A percentile compares a stretch with the other conserved stretches of the same genome.
phyloP scores from a whole-genome alignment of 192 early-diverging fungal species.

The Dissophora globulifera region DNA sequence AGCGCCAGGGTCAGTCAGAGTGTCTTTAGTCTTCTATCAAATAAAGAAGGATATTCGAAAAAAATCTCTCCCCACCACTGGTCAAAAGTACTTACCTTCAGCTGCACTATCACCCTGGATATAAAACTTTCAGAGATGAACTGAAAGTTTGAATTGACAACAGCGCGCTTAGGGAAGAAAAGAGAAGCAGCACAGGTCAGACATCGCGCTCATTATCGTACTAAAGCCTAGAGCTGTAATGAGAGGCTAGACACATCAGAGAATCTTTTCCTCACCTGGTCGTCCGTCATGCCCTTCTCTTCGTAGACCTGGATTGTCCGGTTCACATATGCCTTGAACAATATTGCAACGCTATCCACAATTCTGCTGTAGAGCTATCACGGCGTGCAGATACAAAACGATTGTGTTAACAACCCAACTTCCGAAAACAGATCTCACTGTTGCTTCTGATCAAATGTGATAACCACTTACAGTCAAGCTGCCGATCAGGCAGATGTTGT shows the following conservation, averaged over 20 bases:
- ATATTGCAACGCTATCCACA: conserved; percentile 67
- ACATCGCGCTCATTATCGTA: too few species aligned
- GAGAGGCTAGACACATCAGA: too few species aligned
- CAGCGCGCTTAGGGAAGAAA: conserved; percentile 18
- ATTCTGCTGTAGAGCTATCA: conserved; percentile 76
- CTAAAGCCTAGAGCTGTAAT: too few species aligned
- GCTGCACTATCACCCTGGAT: conserved; percentile 50
- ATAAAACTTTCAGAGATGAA: conserved; percentile 54
- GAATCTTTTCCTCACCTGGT: conserved; percentile 20
- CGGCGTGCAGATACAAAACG: neutral
- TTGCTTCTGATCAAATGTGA: too few species aligned
- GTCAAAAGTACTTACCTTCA: conserved; percentile 13
- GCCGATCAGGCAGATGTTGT: conserved; percentile 76
- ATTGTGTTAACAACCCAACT: too few species aligned
- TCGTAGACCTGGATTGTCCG: conserved; percentile 61
- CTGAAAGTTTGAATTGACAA: conserved; percentile 54
- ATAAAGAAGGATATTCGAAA: too few species aligned
- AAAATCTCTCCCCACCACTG: neutral
- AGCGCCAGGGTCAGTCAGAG: conserved; percentile 61
- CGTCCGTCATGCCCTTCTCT: conserved; percentile 45
- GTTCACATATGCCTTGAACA: conserved; percentile 73
- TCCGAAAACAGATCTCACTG: neutral
- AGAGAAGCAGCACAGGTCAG: neutral
- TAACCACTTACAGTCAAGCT: conserved; percentile 65
- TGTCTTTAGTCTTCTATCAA: conserved; percentile 36